Base-by-base conservation (phyloP, 495 filamentous ascomycete genomes). In the Clavariopsis aquatica region DNA sequence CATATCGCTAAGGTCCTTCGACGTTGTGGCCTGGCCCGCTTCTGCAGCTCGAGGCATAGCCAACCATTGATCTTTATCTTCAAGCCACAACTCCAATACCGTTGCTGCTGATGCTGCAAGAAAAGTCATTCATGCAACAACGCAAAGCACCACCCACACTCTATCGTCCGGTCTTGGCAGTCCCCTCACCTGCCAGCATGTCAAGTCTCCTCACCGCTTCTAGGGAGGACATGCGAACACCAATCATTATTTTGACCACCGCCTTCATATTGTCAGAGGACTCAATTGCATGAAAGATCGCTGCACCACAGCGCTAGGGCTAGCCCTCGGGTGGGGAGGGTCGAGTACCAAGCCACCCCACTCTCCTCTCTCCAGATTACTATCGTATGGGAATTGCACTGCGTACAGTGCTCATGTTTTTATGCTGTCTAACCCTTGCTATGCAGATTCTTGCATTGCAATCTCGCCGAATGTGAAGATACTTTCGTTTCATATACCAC, bases 171-270 rank as follows among this genome's bases (percentile, higher is more conserved):
- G 46, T 31, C 64, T 67, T 67, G 58, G 64, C 64, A 62, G 22
- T 60, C 64, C 57, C 22, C 45, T 58, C 58, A 62, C 45, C 51
- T 55, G 53, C 38, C 34, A 51, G 64, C 64, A 57, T 52, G 64
- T 67, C 64, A 46, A 55, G 24, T 10, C 7, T 58, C 20, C 43
- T 67, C 64, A 67, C 64, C 59, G 64, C 64, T 29, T 55, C 49
- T 51, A 53, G 8, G 20, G 4, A 38, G 17, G 59, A 38, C 38
- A 13, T n/a, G 22, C 15, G 31, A 26, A 22, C 29, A n/a, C 19
- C 19, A 26, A 23, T 28, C 52, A 20, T 15, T 12, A 54, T 54
- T 19, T 17, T 54, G 19, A 34, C 52, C 38, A 43, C 8, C n/a
- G n/a, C n/a, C 38, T 43, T 8, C 38, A 43, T 28, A 23, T 51